Conservation (phyloP, 169 alveolate species). For the Cryptosporidium sp. region DNA sequence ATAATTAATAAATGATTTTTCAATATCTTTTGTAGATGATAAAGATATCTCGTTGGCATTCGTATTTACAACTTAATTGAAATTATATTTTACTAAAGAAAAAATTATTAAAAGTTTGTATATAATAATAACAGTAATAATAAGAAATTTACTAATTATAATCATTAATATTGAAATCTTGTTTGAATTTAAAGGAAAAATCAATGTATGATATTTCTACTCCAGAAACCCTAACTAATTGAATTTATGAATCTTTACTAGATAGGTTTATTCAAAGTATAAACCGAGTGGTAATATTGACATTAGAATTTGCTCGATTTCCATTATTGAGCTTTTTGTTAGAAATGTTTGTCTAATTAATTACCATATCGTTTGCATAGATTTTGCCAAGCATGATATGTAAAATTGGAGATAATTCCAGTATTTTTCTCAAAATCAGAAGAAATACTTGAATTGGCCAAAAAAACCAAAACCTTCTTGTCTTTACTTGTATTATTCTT, state of each 20-base stretch:
- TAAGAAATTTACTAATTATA: too few species aligned
- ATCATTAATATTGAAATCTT: not conserved
- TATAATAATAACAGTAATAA: too few species aligned
- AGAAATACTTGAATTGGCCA: not conserved
- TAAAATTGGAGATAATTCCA: conserved; percentile 60
- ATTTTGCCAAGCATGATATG: conserved; percentile 14
- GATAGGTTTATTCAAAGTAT: not conserved
- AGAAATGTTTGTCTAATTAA: not conserved
- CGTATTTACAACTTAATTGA: too few species aligned
- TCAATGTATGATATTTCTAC: too few species aligned
- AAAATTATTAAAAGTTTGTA: too few species aligned
- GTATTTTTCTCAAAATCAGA: conserved; percentile 39
- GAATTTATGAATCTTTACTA: too few species aligned
- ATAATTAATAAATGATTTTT: conserved; percentile 69
- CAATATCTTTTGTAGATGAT: not conserved
- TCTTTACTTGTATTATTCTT: not conserved
- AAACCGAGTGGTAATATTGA: not conserved
- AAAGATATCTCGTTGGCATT: not conserved
- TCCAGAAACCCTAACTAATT: not conserved
- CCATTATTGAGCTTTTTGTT: not conserved
- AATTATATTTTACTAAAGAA: not conserved
- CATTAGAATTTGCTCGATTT: too few species aligned
- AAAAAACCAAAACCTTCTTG: conserved; percentile 13
- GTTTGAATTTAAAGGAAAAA: not conserved
- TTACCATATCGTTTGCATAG: not conserved